These are phyloP conservation scores for Pterocarpus macrocarpus DNA, from an alignment of 306 rosid genomes.

Conservation along the genomic window DNA sequence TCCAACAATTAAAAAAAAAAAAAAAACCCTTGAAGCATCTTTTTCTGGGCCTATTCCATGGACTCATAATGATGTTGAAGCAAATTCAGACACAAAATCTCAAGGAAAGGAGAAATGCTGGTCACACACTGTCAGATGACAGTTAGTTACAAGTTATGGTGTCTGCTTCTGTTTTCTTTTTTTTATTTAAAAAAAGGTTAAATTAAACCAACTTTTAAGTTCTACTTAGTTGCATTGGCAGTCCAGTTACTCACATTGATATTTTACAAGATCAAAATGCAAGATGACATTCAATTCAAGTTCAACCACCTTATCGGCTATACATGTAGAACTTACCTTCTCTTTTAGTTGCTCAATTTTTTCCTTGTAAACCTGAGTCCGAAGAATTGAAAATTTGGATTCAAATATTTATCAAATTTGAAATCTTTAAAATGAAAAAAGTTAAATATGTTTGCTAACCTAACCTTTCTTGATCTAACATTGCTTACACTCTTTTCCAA, in stretches of 20 bases:
- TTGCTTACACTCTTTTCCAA: slow-evolving; percentile 75
- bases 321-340: slow-evolving; percentile 62
- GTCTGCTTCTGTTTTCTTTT: no score
- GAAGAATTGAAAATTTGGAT: slow-evolving; percentile 39
- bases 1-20: not conserved
- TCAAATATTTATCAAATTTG: not conserved
- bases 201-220: slow-evolving; percentile 1
- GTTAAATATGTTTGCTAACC: not conserved
- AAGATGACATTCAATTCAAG: slow-evolving; percentile 12
- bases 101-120: not conserved
- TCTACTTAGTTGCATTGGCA: not conserved
- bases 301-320: slow-evolving; percentile 9
- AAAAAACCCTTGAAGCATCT: not conserved
- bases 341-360: slow-evolving; percentile 68
- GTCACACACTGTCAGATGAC: not conserved
- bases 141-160: not conserved
- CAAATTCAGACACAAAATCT: slow-evolving; percentile 16
- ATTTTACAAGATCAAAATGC: not conserved
- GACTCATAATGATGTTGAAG: slow-evolving; percentile 8
- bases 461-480: slow-evolving; percentile 82
- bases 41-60: not conserved
- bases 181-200: not conserved
- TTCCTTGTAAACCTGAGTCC: slow-evolving; percentile 77
- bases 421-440: no score
- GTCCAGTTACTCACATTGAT: not conserved